A percentile compares a stretch with the other conserved stretches of the same genome.
Conservation (phyloP, 2,329 filamentous ascomycete species). For the Venturiaceae sp. region DNA sequence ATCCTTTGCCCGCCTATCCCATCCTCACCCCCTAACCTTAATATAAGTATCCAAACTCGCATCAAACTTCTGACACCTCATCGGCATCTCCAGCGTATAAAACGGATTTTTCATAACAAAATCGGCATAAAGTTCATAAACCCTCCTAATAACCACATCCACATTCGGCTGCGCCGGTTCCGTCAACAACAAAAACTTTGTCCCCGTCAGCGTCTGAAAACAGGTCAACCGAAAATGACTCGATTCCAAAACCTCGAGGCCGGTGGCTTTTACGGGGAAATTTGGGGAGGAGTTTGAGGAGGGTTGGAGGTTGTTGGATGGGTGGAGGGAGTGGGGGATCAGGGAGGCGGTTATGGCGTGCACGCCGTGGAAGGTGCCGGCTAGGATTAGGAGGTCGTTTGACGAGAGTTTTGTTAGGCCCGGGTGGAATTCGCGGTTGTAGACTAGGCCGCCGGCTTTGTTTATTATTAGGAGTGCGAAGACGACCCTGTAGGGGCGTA, state of each 20-base stretch:
- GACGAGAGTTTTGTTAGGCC: conserved; percentile 80
- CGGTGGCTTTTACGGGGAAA: conserved; percentile 45
- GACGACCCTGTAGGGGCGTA: conserved; percentile 60
- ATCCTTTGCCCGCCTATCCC: no score
- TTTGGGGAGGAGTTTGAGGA: conserved; percentile 18
- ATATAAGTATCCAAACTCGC: conserved; percentile 66
- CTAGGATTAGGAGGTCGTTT: conserved; percentile 94
- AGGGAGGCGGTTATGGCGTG: conserved; percentile 54
- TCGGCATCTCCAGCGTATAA: conserved; percentile 95
- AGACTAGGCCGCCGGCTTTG: conserved; percentile 94
- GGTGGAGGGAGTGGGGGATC: conserved; percentile 23
- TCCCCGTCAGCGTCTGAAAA: conserved; percentile 89
- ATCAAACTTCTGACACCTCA: conserved; percentile 92
- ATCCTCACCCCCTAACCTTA: background rate
- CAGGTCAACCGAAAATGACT: conserved; percentile 93
- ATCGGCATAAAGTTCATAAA: conserved; percentile 93
- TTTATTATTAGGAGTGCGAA: conserved; percentile 96
- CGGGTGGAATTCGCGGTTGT: conserved; percentile 87
- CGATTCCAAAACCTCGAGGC: conserved; percentile 86
- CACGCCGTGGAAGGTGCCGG: conserved; percentile 90
- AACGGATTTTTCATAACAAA: conserved; percentile 99
- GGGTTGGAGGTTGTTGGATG: conserved; percentile 24
- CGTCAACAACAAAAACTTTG: conserved; percentile 92
- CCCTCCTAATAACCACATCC: conserved; percentile 69
- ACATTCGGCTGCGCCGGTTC: conserved; percentile 82